These are phyloP conservation scores for Mucor velutinosus DNA, from an alignment of 371 early-diverging fungal genomes.

Conservation along the genomic window DNA sequence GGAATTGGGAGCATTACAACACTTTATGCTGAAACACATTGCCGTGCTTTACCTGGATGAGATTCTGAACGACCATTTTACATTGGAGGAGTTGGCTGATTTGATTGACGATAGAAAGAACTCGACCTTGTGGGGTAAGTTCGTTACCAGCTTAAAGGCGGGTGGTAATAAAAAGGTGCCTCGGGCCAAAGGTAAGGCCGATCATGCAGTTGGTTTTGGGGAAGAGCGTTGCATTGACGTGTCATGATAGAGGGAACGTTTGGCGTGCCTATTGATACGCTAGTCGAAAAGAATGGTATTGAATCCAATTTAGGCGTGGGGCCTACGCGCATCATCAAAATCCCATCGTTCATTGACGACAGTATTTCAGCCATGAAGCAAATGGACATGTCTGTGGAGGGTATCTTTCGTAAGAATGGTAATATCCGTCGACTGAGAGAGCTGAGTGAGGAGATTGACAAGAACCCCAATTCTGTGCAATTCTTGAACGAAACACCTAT, in stretches of 20 bases:
- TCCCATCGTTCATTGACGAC: constrained; percentile 87
- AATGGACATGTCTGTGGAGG: constrained; percentile 89
- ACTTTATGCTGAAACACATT: constrained; percentile 84
- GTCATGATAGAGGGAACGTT: constrained; percentile 70
- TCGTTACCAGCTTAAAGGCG: constrained; percentile 65
- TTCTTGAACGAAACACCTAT: constrained; percentile 73
- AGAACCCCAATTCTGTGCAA: constrained; percentile 71
- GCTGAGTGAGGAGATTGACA: constrained; percentile 78
- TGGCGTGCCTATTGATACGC: constrained; percentile 86
- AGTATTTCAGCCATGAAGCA: constrained; percentile 75
- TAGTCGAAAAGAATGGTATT: constrained; percentile 83
- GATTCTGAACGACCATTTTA: constrained; percentile 66
- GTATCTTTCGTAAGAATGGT: constrained; percentile 96
- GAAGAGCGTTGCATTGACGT: background rate
- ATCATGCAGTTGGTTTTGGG: background rate
- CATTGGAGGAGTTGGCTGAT: constrained; percentile 71
- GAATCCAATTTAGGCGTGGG: constrained; percentile 83
- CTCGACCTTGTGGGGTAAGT: constrained; percentile 73
- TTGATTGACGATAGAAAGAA: constrained; percentile 73
- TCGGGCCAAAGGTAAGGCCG: constrained; percentile 58
- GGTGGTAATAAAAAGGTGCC: constrained; percentile 61
- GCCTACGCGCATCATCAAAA: constrained; percentile 68
- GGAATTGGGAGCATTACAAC: constrained; percentile 83
- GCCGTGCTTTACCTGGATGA: constrained; percentile 80
- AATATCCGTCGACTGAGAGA: constrained; percentile 89